Evolutionary conservation across 176 grass and related monocot species (phyloP), one percentile per base, ranked within the genome.

Genomic region (Carex scoparia): DNA sequence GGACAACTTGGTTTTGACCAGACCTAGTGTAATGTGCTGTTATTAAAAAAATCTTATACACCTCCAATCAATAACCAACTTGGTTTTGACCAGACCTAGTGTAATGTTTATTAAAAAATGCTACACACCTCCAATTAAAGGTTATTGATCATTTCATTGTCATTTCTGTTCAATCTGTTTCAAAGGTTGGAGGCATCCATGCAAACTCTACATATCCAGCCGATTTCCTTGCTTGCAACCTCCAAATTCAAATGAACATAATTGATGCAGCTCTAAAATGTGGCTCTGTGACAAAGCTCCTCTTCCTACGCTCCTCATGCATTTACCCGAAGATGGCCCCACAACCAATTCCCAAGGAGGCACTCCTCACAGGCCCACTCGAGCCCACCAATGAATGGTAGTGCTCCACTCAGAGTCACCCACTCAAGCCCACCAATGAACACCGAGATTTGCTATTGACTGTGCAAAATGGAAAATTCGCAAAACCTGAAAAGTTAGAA

Each of bases 381-480:
- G 89, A 90, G 65, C 89, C 89, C 61, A 90, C 85, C 81, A 90
- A 90, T 83, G 85, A 87, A 83, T 87, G 81, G 85, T 92, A 76
- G 58, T n/a, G 74, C 74, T 58, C 30, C 53, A 6, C 14, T 71
- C 88, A 33, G 81, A 23, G 23, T 23, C 23, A 74, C 35, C 74
- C 85, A 10, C 88, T 84, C 63, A 70, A 90, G 69, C 84, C 23
- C 88, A 44, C 84, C 61, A 86, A 80, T 81, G 79, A 84, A 64
- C 63, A 46, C 15, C n/a, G 14, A 2, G 44, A 9, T 33, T 67
- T 69, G 23, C 18, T 53, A 12, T 65, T 66, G 59, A 61, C 7
- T 48, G 4, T 46, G 4, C 13, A 69, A 66, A 66, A 11, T 27
- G 30, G 1, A 13, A 8, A 42, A 42, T 14, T 40, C 0, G 49